These are phyloP conservation scores for Boletus reticuloceps DNA, from an alignment of 768 basidiomycete species.

Conservation along the genomic window DNA sequence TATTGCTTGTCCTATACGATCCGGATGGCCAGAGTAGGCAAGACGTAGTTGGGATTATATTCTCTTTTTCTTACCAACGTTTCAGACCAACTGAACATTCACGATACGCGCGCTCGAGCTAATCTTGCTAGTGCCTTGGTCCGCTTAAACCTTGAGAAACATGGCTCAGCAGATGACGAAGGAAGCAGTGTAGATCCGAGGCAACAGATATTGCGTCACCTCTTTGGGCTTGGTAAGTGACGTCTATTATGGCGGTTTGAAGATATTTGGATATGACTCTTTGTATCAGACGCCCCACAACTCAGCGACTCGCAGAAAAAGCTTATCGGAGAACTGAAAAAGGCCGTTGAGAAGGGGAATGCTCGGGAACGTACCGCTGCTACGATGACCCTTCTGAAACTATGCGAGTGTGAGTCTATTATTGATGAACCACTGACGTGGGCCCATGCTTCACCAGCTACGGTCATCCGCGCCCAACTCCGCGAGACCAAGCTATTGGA, in stretches of 20 bases:
- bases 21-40: background rate
- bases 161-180: background rate
- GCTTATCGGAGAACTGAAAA: background rate
- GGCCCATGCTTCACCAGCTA: constrained; percentile 1
- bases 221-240: background rate
- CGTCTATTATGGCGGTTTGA: background rate
- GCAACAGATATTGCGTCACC: background rate
- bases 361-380: background rate
- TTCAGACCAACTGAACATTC: background rate
- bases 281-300: background rate
- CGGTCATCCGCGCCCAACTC: constrained; percentile 6
- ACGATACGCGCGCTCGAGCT: background rate
- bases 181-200: background rate
- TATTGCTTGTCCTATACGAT: constrained; percentile 10
- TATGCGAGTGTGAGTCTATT: background rate
- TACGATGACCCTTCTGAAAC: background rate
- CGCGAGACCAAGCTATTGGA: constrained; percentile 1
- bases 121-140: background rate
- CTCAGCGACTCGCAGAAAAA: background rate
- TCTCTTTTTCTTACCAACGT: background rate
- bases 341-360: background rate
- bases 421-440: no score
- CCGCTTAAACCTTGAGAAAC: background rate
- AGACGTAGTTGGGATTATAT: background rate
- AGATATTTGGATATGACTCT: no score